phyloP scores from a whole-genome alignment of 805 yeast genomes.

The Lachancea quebecensis region DNA sequence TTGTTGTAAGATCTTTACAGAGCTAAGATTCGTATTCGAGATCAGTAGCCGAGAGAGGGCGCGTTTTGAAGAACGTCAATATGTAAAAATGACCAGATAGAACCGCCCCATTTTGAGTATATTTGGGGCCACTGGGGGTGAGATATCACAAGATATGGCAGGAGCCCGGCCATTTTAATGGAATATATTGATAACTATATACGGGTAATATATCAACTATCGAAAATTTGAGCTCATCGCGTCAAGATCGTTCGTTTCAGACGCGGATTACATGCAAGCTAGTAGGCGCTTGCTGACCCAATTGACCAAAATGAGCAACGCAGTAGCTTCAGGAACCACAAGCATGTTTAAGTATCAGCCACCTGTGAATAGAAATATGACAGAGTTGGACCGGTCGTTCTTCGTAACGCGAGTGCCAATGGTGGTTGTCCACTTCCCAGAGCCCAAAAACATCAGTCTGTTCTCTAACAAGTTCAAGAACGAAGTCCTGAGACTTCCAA shows the following conservation, averaged over 20 bases:
- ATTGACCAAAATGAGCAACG: constrained; percentile 1
- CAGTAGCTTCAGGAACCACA: neutral
- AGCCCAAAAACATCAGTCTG: constrained; percentile 53
- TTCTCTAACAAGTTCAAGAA: constrained; percentile 52
- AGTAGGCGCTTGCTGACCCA: neutral
- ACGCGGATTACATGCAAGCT: neutral
- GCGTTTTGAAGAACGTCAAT: too few species aligned
- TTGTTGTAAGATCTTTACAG: too few species aligned
- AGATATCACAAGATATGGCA: too few species aligned
- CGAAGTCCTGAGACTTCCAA: constrained; percentile 65
- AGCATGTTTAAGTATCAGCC: constrained; percentile 37
- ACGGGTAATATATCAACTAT: neutral
- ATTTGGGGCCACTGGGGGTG: too few species aligned
- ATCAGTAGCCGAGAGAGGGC: too few species aligned
- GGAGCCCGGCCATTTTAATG: too few species aligned
- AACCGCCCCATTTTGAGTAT: too few species aligned
- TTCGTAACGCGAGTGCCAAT: constrained; percentile 54
- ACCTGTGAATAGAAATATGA: constrained; percentile 64
- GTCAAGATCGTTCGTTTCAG: neutral
- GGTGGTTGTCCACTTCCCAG: constrained; percentile 62
- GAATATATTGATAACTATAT: neutral
- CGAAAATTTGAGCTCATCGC: constrained; percentile 4
- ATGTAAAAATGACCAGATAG: too few species aligned
- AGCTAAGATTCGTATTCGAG: too few species aligned
- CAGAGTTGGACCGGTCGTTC: constrained; percentile 53